These are phyloP conservation scores for Cerrena zonata DNA, from an alignment of 1,284 basidiomycete species.

Conservation along the genomic window DNA sequence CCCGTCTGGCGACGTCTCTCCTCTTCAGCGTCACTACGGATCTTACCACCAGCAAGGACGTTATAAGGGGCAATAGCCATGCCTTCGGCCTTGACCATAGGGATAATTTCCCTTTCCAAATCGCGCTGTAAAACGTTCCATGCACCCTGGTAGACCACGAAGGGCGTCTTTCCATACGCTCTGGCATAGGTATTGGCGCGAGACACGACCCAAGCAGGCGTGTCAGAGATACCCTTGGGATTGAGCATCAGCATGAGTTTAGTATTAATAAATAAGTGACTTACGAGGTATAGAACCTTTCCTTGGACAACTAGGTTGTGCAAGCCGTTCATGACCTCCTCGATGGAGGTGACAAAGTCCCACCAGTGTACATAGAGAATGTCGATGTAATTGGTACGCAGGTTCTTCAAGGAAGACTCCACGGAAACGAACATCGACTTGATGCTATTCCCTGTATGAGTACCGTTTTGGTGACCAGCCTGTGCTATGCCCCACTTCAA, in stretches of 20 bases:
- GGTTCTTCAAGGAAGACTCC: slow-evolving; percentile 36
- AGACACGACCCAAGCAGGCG: slow-evolving; percentile 49
- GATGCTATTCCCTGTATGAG: slow-evolving; percentile 34
- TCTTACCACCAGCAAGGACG: slow-evolving; percentile 40
- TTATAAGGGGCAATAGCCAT: slow-evolving; percentile 43
- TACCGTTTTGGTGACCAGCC: slow-evolving; percentile 20
- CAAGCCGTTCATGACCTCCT: slow-evolving; percentile 48
- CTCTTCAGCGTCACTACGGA: slow-evolving; percentile 43
- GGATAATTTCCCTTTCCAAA: slow-evolving; percentile 49
- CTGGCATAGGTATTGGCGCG: slow-evolving; percentile 25
- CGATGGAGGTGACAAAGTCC: slow-evolving; percentile 39
- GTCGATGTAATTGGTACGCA: slow-evolving; percentile 40
- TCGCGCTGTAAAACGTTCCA: slow-evolving; percentile 42
- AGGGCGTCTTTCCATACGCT: slow-evolving; percentile 40
- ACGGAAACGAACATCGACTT: slow-evolving; percentile 31
- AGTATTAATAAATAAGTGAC: neutral
- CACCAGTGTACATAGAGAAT: slow-evolving; percentile 41
- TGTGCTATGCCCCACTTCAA: slow-evolving; percentile 14
- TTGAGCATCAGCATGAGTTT: neutral
- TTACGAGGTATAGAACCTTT: slow-evolving; percentile 43
- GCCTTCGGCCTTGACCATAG: slow-evolving; percentile 42
- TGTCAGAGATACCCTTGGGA: slow-evolving; percentile 37
- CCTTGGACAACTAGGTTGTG: slow-evolving; percentile 38
- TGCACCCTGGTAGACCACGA: slow-evolving; percentile 46
- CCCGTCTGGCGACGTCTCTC: slow-evolving; percentile 33